Evolutionary conservation across 2,329 filamentous ascomycete species (phyloP).

Genomic region (Calonectria montana): DNA sequence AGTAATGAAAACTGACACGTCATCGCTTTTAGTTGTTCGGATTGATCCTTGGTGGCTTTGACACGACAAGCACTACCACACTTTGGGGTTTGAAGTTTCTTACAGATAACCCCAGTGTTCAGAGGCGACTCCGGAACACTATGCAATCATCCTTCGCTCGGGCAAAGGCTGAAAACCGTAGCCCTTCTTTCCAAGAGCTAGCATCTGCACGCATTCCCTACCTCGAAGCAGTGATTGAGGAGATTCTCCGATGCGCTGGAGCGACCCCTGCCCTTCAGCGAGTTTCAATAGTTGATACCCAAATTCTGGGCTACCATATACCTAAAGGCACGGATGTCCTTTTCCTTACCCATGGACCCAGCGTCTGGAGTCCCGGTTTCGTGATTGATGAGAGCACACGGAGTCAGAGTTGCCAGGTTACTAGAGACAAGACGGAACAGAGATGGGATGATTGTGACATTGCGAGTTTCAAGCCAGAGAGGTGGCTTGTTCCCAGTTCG

Average conservation of each 20-base stretch:
- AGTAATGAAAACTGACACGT: neutral
- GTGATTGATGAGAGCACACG: constrained; percentile 26
- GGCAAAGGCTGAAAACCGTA: constrained; percentile 31
- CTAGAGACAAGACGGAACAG: constrained; percentile 10
- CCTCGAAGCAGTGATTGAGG: constrained; percentile 52
- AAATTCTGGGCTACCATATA: constrained; percentile 46
- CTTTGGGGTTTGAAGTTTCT: constrained; percentile 40
- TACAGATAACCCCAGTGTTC: constrained; percentile 35
- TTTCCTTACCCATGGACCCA: constrained; percentile 41
- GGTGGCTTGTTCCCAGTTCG: constrained; percentile 45
- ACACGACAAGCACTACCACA: constrained; percentile 38
- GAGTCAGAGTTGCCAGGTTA: constrained; percentile 9
- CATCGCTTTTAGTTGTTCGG: constrained; percentile 29
- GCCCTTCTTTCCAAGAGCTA: constrained; percentile 45
- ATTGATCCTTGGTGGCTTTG: constrained; percentile 41
- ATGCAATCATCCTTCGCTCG: constrained; percentile 29
- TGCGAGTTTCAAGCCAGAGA: constrained; percentile 48
- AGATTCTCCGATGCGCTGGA: constrained; percentile 46
- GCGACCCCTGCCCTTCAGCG: constrained; percentile 43
- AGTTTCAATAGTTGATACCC: constrained; percentile 45
- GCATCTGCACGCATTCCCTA: constrained; percentile 43
- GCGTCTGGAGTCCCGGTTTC: constrained; percentile 35
- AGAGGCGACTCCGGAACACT: constrained; percentile 42
- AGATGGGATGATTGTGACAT: constrained; percentile 39
- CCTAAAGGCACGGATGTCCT: constrained; percentile 49